Percentiles rank a stretch among this genome's conserved stretches.
Evolutionary conservation across 179 eudicot species (phyloP).

Genomic region (Heliamphora ciliata): DNA sequence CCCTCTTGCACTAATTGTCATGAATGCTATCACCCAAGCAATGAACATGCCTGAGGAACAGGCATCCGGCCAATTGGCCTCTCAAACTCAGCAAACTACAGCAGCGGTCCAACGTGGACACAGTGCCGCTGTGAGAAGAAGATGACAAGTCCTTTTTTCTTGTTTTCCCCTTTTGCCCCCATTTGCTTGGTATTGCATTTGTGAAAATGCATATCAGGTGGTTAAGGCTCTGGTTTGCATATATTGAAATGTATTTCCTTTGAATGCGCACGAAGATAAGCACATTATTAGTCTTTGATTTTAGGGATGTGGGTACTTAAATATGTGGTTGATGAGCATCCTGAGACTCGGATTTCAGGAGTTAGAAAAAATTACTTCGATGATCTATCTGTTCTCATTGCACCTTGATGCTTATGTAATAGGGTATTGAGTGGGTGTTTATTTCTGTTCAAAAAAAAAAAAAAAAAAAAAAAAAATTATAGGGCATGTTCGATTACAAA

Average conservation of each 20-base stretch:
- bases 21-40: conserved; percentile 94
- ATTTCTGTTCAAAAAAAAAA: no score
- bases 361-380: no score
- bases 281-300: neutral
- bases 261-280: neutral
- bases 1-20: conserved; percentile 82
- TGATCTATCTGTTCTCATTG: no score
- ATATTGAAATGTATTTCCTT: neutral
- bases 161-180: neutral
- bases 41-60: conserved; percentile 90
- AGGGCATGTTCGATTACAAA: no score
- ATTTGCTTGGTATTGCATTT: neutral
- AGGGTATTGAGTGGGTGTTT: no score
- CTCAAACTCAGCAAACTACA: conserved; percentile 25
- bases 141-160: conserved; percentile 34
- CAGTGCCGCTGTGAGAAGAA: conserved; percentile 54
- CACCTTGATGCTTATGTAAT: no score
- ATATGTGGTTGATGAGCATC: no score
- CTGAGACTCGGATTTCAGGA: no score
- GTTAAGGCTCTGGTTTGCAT: neutral
- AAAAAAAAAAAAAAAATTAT: no score
- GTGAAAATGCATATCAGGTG: neutral
- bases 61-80: conserved; percentile 40
- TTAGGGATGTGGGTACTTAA: neutral
- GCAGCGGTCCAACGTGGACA: conserved; percentile 47